Conservation (phyloP, 2,329 filamentous ascomycete species). For the Colletotrichum coccodes region DNA sequence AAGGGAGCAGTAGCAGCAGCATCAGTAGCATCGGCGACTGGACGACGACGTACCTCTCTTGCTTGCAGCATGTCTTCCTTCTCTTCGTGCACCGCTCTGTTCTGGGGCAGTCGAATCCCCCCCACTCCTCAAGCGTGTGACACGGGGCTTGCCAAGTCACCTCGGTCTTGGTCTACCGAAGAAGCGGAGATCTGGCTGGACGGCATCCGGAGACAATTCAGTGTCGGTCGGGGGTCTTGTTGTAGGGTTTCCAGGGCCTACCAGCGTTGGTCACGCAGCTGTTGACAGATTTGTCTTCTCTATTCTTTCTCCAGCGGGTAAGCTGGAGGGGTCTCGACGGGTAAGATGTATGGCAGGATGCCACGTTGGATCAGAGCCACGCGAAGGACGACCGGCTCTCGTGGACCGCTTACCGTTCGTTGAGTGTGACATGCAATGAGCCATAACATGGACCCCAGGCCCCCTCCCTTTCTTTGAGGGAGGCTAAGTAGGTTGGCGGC, state of each 20-base stretch:
- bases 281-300: neutral
- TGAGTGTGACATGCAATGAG: conserved; percentile 8
- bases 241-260: neutral
- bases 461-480: neutral
- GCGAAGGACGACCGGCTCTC: conserved; percentile 22
- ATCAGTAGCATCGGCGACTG: conserved; percentile 6
- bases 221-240: neutral
- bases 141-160: neutral
- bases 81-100: neutral
- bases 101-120: conserved; percentile 2
- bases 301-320: neutral
- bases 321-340: neutral
- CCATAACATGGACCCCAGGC: neutral
- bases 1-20: conserved; percentile 9
- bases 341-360: neutral
- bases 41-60: conserved; percentile 5
- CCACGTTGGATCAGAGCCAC: conserved; percentile 17
- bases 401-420: conserved; percentile 12
- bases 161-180: conserved; percentile 13
- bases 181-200: neutral
- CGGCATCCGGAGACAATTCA: conserved; percentile 8
- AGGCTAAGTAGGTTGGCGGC: conserved; percentile 21
- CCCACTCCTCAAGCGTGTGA: conserved; percentile 23
- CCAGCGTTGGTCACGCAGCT: neutral
- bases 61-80: conserved; percentile 15